Conservation (phyloP, 805 yeast genomes). For the Saturnispora quitensis region DNA sequence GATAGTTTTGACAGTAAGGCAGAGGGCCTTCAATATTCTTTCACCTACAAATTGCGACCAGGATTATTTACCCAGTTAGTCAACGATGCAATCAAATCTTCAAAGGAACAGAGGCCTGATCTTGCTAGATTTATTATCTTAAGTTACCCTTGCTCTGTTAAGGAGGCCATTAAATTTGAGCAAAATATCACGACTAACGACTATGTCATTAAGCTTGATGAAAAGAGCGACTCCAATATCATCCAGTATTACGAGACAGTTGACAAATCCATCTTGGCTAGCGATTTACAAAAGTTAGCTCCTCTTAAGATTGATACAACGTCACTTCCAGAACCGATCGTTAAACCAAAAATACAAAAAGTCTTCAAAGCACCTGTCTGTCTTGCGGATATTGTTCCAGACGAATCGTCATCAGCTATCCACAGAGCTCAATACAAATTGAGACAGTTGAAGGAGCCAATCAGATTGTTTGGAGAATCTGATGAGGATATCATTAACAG, state of each 20-base stretch:
- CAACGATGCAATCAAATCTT: conserved; percentile 27
- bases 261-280: conserved; percentile 33
- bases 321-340: background rate
- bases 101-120: conserved; percentile 21
- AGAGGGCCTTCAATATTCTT: conserved; percentile 22
- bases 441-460: conserved; percentile 16
- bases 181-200: conserved; percentile 50
- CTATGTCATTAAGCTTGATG: conserved; percentile 29
- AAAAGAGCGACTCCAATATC: conserved; percentile 37
- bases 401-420: conserved; percentile 12
- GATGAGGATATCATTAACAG: conserved; percentile 18
- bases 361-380: background rate
- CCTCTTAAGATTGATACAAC: conserved; percentile 5
- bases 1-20: conserved; percentile 21
- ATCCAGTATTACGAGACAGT: conserved; percentile 61
- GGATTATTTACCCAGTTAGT: conserved; percentile 46
- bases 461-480: conserved; percentile 18
- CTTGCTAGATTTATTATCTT: conserved; percentile 41
- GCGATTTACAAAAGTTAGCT: conserved; percentile 13
- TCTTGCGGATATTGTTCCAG: conserved; percentile 7
- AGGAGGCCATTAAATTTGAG: conserved; percentile 66
- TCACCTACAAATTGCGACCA: conserved; percentile 26
- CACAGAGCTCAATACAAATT: conserved; percentile 16
- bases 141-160: conserved; percentile 52
- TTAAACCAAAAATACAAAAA: background rate